Evolutionary conservation across 2,329 filamentous ascomycete species (phyloP), one percentile per base, ranked within the genome.

Genomic region (Fusarium gaditjirri): DNA sequence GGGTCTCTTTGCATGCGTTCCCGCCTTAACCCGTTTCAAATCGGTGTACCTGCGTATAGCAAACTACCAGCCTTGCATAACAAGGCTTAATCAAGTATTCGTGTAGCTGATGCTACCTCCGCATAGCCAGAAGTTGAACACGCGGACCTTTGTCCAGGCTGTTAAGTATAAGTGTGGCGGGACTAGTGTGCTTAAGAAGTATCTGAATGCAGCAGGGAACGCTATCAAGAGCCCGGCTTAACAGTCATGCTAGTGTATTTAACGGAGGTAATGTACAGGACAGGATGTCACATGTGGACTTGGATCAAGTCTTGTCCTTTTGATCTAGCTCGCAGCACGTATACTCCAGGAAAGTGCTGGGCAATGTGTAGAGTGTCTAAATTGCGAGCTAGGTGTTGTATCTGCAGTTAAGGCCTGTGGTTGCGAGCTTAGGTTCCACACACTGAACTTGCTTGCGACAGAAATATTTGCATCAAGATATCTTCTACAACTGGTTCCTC

Each of bases 381-480:
- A 38, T 13, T 21, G 6, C 3, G 12, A 38, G 9, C n/a, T 42
- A 16, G 5, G 9, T 10, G n/a, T 23, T 7, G 9, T 42, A 17
- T 23, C 2, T 42, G 6, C 41, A 42, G 9, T 17, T 6, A 8
- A 25, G 5, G 8, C 16, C 4, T 17, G 6, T 25, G 6, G 7
- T 12, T 19, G n/a, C 5, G 42, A 25, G 12, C 7, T 44, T 10
- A 9, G 27, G 11, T 19, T 14, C 17, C 11, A 12, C 27, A 29
- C 0, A n/a, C 8, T 9, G 11, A 9, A 29, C 17, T 4, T 46
- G 10, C 5, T n/a, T 3, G 9, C 1, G 16, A 23, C 7, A 25
- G 4, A 8, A 43, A 19, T 0, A 19, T 25, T 7, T 19, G 4
- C n/a, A 5, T 21, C 0, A 6, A 21, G 13, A 10, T 11, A n/a